Conservation (phyloP, 495 filamentous ascomycete species). For the Penicillium atrosanguineum region DNA sequence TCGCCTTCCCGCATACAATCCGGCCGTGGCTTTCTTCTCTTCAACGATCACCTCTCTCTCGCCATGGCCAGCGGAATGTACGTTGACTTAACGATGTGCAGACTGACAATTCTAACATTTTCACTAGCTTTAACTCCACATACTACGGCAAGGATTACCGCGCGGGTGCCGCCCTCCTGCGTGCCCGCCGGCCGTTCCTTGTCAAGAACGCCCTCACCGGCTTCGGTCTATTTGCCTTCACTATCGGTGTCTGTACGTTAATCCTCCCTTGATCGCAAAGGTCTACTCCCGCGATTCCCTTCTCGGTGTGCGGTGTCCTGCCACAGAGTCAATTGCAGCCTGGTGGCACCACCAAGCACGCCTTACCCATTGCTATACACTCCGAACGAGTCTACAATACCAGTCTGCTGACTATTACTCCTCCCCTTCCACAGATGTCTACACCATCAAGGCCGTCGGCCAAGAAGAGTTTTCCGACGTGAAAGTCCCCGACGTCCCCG, state of each 20-base stretch:
- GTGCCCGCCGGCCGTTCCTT: constrained; percentile 87
- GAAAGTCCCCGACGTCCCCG: constrained; percentile 70
- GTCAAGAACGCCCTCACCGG: constrained; percentile 84
- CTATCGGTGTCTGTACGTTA: constrained; percentile 76
- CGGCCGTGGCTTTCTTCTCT: constrained; percentile 7
- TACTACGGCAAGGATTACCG: constrained; percentile 88
- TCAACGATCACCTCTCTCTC: constrained; percentile 5
- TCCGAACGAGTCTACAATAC: background rate
- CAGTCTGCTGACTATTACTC: background rate
- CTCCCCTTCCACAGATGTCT: constrained; percentile 60
- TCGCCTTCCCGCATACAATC: constrained; percentile 10
- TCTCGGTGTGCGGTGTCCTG: background rate
- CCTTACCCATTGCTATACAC: background rate
- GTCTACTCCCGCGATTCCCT: background rate
- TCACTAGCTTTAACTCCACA: constrained; percentile 66
- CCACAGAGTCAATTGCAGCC: background rate
- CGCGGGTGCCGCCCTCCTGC: constrained; percentile 79
- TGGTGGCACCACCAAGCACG: constrained; percentile 6
- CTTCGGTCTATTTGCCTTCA: constrained; percentile 62
- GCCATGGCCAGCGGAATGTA: constrained; percentile 47
- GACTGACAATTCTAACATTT: constrained; percentile 9
- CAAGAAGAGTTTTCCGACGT: constrained; percentile 99
- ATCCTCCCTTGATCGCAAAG: background rate
- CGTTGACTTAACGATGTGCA: constrained; percentile 7
- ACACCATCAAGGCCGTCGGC: constrained; percentile 82